A percentile compares a stretch with the other conserved stretches of the same genome.
Conservation (phyloP, 2,329 filamentous ascomycete genomes). For the Hysterium pulicare region DNA sequence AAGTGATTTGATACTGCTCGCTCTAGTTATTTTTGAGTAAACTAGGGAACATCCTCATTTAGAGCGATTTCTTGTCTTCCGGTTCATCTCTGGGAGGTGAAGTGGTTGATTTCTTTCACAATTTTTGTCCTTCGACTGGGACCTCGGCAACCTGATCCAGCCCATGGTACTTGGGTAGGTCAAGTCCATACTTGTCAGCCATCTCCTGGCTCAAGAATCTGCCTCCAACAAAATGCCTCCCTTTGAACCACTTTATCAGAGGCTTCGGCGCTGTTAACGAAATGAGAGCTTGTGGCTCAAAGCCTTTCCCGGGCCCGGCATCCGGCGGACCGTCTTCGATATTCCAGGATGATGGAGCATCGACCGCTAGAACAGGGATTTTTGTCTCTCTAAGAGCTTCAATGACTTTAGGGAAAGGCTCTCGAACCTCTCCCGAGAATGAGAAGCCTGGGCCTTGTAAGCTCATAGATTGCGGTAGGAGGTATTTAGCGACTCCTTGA, state of each 20-base stretch:
- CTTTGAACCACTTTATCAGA: constrained; percentile 75
- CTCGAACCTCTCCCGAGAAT: constrained; percentile 87
- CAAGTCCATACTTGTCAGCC: constrained; percentile 80
- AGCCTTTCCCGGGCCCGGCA: constrained; percentile 72
- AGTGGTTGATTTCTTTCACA: no score
- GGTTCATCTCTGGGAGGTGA: no score
- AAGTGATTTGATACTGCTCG: neutral
- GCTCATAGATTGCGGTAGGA: neutral
- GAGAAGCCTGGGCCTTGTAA: constrained; percentile 64
- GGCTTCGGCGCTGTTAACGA: constrained; percentile 94
- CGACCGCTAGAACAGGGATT: constrained; percentile 80
- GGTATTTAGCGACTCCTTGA: constrained; percentile 10
- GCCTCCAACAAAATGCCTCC: constrained; percentile 88
- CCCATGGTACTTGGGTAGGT: constrained; percentile 78
- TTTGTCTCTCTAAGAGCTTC: constrained; percentile 68
- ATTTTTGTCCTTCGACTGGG: constrained; percentile 48
- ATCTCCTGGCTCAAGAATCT: constrained; percentile 78
- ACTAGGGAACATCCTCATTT: no score
- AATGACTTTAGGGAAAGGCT: constrained; percentile 84
- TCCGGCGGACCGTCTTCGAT: constrained; percentile 81
- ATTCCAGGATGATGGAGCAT: constrained; percentile 92
- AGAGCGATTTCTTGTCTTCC: no score
- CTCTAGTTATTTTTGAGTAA: neutral
- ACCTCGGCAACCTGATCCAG: constrained; percentile 88
- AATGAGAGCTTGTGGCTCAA: constrained; percentile 76